Evolutionary conservation across 2,329 filamentous ascomycete genomes (phyloP).

Genomic region (Nothomitra cinnamomea): DNA sequence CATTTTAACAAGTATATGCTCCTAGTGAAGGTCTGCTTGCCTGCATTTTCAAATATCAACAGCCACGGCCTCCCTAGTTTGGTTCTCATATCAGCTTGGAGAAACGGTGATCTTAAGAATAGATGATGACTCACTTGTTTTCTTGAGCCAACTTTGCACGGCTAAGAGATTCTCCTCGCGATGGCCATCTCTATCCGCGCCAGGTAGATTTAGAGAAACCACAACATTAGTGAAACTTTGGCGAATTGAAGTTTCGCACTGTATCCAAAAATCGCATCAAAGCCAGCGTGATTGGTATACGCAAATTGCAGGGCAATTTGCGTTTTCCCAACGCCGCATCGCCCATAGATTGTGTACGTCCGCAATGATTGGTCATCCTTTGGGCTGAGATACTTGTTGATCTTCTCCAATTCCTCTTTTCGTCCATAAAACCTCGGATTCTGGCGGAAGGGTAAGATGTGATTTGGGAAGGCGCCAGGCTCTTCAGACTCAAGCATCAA

Average conservation of each 20-base stretch:
- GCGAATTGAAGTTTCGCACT: slow-evolving; percentile 14
- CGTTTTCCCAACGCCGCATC: slow-evolving; percentile 15
- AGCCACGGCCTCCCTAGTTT: slow-evolving; percentile 7
- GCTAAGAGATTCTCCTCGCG: slow-evolving; percentile 1
- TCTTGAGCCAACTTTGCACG: slow-evolving; percentile 6
- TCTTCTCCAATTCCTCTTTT: slow-evolving; percentile 12
- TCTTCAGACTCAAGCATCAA: not conserved
- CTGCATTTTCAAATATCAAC: slow-evolving; percentile 8
- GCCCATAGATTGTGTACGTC: slow-evolving; percentile 13
- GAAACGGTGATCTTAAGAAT: not conserved
- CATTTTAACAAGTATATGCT: not conserved
- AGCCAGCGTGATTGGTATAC: slow-evolving; percentile 9
- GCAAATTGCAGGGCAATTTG: slow-evolving; percentile 13
- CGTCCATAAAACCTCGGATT: slow-evolving; percentile 12
- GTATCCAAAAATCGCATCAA: slow-evolving; percentile 17
- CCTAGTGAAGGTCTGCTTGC: not conserved
- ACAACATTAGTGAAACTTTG: slow-evolving; percentile 17
- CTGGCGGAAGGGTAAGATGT: not conserved
- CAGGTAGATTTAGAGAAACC: slow-evolving; percentile 13
- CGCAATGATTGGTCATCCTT: slow-evolving; percentile 6
- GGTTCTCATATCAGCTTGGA: not conserved
- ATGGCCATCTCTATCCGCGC: slow-evolving; percentile 7
- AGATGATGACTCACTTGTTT: slow-evolving; percentile 7
- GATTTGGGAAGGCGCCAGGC: not conserved
- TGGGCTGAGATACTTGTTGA: slow-evolving; percentile 9